Conservation (phyloP, 768 basidiomycete species). For the Leccinum aurantiacum region DNA sequence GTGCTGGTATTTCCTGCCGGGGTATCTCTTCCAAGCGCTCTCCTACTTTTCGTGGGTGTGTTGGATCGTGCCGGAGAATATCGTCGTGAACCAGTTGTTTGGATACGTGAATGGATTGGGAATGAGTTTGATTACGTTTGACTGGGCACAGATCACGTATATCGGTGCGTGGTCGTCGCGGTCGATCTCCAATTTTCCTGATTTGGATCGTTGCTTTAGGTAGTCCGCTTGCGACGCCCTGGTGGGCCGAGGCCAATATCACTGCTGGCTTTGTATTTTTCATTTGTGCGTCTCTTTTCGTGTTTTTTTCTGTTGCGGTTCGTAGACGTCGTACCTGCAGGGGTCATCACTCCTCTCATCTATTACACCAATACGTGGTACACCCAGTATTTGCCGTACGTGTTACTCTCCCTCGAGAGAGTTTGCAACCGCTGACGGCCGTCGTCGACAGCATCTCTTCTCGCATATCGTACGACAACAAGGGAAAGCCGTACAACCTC, state of each 20-base stretch:
- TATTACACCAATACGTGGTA: slow-evolving; percentile 72
- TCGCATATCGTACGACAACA: slow-evolving; percentile 63
- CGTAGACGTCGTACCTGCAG: slow-evolving; percentile 37
- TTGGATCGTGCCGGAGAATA: slow-evolving; percentile 72
- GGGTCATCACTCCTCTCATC: slow-evolving; percentile 59
- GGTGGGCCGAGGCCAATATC: slow-evolving; percentile 81
- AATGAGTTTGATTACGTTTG: slow-evolving; percentile 78
- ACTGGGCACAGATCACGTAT: slow-evolving; percentile 68
- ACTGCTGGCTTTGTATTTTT: slow-evolving; percentile 61
- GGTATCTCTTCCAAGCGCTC: slow-evolving; percentile 69
- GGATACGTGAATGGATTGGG: slow-evolving; percentile 57
- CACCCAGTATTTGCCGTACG: slow-evolving; percentile 50
- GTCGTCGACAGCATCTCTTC: slow-evolving; percentile 52
- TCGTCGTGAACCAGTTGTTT: slow-evolving; percentile 73
- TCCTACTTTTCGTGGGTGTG: slow-evolving; percentile 62
- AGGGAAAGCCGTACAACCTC: slow-evolving; percentile 57
- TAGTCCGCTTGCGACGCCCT: slow-evolving; percentile 71
- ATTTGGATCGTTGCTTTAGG: slow-evolving; percentile 6
- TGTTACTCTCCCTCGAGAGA: neutral
- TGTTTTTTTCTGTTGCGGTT: slow-evolving; percentile 49
- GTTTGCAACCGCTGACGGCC: slow-evolving; percentile 1
- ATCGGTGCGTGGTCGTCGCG: slow-evolving; percentile 17
- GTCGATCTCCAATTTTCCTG: neutral
- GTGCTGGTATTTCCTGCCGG: slow-evolving; percentile 62
- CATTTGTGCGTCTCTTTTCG: slow-evolving; percentile 47